These are phyloP conservation scores for Cryptosporidium muris DNA, from an alignment of 169 alveolate genomes.

Conservation along the genomic window DNA sequence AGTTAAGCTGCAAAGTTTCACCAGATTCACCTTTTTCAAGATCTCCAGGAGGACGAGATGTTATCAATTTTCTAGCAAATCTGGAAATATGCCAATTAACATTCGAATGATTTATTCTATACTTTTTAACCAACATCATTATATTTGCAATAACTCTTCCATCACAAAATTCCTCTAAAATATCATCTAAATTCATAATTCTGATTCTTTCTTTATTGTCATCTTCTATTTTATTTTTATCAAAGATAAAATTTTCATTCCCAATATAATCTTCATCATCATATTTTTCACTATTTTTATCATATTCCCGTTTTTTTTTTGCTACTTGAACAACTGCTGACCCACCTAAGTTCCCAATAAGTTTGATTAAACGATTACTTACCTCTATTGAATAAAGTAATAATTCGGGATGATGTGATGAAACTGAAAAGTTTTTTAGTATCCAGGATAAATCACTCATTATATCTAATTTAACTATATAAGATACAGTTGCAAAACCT, in stretches of 20 bases:
- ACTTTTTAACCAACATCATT: constrained; percentile 34
- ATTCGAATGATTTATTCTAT: constrained; percentile 57
- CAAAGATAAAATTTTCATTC: neutral
- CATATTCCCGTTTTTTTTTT: constrained; percentile 51
- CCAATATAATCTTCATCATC: constrained; percentile 19
- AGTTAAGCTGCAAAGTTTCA: constrained; percentile 2
- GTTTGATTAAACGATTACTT: constrained; percentile 45
- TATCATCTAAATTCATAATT: constrained; percentile 56
- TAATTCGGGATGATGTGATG: constrained; percentile 68
- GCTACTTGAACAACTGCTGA: constrained; percentile 8
- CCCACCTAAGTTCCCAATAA: constrained; percentile 54
- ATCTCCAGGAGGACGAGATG: constrained; percentile 41
- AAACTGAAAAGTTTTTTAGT: constrained; percentile 28
- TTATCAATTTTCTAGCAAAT: constrained; percentile 53
- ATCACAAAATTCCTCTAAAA: constrained; percentile 58
- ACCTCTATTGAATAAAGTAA: constrained; percentile 45
- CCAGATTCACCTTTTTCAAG: neutral
- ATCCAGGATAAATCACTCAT: constrained; percentile 65
- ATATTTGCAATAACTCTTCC: constrained; percentile 42
- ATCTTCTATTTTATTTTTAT: constrained; percentile 13
- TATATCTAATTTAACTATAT: constrained; percentile 32
- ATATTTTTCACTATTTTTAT: neutral
- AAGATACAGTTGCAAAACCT: constrained; percentile 33
- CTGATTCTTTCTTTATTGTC: constrained; percentile 29
- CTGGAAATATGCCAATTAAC: constrained; percentile 64